These are phyloP conservation scores for Gleditsia sinensis DNA, from an alignment of 306 rosid species.

Conservation along the genomic window DNA sequence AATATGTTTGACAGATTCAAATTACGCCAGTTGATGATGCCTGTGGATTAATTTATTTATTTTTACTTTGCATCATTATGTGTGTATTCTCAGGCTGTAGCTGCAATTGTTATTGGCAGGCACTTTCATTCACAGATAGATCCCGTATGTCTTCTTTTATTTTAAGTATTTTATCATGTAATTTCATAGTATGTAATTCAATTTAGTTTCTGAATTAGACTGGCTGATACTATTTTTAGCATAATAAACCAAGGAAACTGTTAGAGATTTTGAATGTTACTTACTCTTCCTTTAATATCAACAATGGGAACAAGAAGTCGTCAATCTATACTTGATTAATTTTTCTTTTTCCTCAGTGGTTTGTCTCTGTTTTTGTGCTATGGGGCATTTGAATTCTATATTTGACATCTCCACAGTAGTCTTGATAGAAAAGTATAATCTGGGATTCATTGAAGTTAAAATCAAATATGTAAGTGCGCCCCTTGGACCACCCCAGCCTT, in stretches of 20 bases:
- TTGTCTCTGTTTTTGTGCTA: neutral
- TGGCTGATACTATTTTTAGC: neutral
- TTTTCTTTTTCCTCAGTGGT: neutral
- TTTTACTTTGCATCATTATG: conserved; percentile 1
- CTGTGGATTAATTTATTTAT: neutral
- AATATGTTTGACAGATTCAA: conserved; percentile 2
- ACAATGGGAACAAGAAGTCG: neutral
- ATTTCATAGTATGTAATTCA: neutral
- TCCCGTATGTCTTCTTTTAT: conserved; percentile 54
- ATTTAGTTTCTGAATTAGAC: neutral
- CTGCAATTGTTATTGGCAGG: conserved; percentile 54
- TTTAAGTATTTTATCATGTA: conserved; percentile 3
- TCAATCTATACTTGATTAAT: too few relatives aligned
- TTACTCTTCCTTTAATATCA: neutral
- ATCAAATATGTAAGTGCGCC: neutral
- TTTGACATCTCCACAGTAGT: neutral
- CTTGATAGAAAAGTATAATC: neutral
- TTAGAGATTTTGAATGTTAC: neutral
- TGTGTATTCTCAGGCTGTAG: conserved; percentile 75
- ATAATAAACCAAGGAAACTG: neutral
- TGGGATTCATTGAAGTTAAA: conserved; percentile 2
- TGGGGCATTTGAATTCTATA: neutral
- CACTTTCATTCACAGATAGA: conserved; percentile 63
- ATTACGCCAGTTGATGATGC: conserved; percentile 1
- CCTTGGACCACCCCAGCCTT: too few relatives aligned